Evolutionary conservation across 2,329 filamentous ascomycete genomes (phyloP).

Genomic region (Aquanectria penicillioides): DNA sequence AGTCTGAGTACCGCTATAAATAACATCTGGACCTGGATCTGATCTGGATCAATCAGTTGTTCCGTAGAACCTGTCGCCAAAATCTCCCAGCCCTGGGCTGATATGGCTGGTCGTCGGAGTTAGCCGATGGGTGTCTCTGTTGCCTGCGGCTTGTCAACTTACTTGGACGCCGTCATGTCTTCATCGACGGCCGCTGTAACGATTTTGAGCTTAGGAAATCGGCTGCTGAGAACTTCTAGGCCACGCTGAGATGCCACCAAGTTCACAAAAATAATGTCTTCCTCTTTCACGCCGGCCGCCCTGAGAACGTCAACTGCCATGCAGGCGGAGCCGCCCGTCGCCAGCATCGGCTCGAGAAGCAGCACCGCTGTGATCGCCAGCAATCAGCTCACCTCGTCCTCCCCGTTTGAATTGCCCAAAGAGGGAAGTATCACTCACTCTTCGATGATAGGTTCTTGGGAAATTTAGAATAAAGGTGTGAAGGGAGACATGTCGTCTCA

Average conservation of each 20-base stretch:
- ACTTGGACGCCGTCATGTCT: slow-evolving; percentile 29
- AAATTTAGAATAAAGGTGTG: slow-evolving; percentile 44
- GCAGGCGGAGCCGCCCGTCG: slow-evolving; percentile 35
- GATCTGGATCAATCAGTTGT: too few species aligned
- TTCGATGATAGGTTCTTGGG: slow-evolving; percentile 36
- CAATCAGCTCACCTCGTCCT: too few species aligned
- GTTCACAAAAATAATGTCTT: slow-evolving; percentile 44
- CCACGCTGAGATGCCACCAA: slow-evolving; percentile 40
- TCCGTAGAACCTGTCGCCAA: too few species aligned
- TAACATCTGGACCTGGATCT: too few species aligned
- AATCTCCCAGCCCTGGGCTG: slow-evolving; percentile 48
- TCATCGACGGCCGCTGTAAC: slow-evolving; percentile 34
- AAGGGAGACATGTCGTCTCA: slow-evolving; percentile 42
- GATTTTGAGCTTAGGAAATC: slow-evolving; percentile 37
- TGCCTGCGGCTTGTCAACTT: slow-evolving; percentile 16
- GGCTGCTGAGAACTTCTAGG: slow-evolving; percentile 27
- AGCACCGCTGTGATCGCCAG: slow-evolving; percentile 30
- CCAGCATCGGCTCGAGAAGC: slow-evolving; percentile 39
- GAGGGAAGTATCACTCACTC: neutral
- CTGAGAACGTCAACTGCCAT: slow-evolving; percentile 33
- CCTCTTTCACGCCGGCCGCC: slow-evolving; percentile 31
- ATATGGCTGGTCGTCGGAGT: slow-evolving; percentile 42
- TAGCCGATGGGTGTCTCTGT: neutral
- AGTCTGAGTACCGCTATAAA: too few species aligned
- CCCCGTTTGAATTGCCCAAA: neutral